A percentile compares a stretch with the other conserved stretches of the same genome.
Conservation (phyloP, 139 green algal species). For the Nannochloris sp. region DNA sequence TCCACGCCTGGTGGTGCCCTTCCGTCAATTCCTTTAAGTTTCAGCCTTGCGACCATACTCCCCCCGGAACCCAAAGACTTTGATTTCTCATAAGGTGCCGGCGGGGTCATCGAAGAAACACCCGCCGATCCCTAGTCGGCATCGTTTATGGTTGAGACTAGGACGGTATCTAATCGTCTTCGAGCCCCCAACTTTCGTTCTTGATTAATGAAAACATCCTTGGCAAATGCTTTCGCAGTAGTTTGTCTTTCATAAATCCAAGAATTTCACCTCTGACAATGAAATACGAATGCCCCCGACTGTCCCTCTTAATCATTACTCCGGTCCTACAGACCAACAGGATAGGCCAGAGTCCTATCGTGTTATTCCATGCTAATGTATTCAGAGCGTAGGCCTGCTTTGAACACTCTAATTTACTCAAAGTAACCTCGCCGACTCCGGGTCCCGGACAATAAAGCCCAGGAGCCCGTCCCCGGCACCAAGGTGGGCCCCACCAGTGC, state of each 20-base stretch:
- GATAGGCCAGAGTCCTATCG: constrained; percentile 97
- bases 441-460: constrained; percentile 77
- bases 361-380: constrained; percentile 99
- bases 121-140: constrained; percentile 95
- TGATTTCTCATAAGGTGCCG: constrained; percentile 99
- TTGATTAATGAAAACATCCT: constrained; percentile 99
- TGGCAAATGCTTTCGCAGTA: constrained; percentile 83
- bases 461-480: constrained; percentile 79
- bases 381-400: constrained; percentile 92
- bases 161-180: constrained; percentile 99
- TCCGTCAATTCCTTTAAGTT: constrained; percentile 97
- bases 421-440: constrained; percentile 86
- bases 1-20: constrained; percentile 92
- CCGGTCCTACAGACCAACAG: constrained; percentile 93
- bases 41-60: constrained; percentile 94
- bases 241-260: constrained; percentile 99
- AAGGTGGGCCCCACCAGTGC: constrained; percentile 69
- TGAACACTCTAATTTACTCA: constrained; percentile 99
- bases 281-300: constrained; percentile 99
- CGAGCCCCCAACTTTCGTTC: constrained; percentile 99
- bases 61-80: constrained; percentile 96
- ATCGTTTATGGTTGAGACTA: constrained; percentile 99
- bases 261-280: constrained; percentile 99
- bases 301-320: constrained; percentile 99
- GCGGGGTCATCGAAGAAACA: constrained; percentile 93